phyloP scores from a whole-genome alignment of 2,329 filamentous ascomycete genomes.

The Elsinoe ampelina region DNA sequence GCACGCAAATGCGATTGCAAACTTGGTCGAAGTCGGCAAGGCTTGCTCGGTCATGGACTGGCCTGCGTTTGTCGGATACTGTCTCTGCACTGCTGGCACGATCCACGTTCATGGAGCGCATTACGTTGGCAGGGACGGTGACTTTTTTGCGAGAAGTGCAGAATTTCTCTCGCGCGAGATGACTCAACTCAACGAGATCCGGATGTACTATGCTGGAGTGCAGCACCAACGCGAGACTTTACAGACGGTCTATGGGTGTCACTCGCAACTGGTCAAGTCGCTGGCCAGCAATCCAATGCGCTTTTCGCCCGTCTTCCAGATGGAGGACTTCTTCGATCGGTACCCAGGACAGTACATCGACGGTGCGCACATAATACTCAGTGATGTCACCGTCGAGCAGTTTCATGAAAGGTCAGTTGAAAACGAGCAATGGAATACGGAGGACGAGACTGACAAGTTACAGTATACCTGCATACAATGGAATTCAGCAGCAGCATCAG shows the following conservation, averaged over 20 bases:
- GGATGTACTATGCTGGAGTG: constrained; percentile 66
- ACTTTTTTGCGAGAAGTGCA: constrained; percentile 53
- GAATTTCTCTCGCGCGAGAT: constrained; percentile 70
- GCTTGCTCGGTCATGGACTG: constrained; percentile 68
- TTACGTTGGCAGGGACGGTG: constrained; percentile 57
- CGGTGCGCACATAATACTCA: constrained; percentile 62
- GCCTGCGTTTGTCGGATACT: constrained; percentile 80
- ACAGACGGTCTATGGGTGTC: constrained; percentile 67
- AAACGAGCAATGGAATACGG: background rate
- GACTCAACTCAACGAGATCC: constrained; percentile 66
- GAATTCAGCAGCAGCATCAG: constrained; percentile 1
- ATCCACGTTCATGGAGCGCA: constrained; percentile 81
- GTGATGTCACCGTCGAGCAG: constrained; percentile 56
- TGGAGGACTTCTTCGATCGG: constrained; percentile 80
- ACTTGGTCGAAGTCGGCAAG: constrained; percentile 69
- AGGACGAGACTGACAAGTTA: background rate
- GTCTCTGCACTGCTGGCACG: constrained; percentile 75
- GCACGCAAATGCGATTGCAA: constrained; percentile 79
- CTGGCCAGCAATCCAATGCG: constrained; percentile 59
- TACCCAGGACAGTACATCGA: constrained; percentile 67
- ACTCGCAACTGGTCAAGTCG: constrained; percentile 68
- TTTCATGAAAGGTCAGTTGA: constrained; percentile 29
- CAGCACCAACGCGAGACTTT: constrained; percentile 74
- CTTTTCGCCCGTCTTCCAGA: constrained; percentile 70
- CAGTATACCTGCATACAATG: constrained; percentile 16